Base-by-base conservation (phyloP, 179 eudicot species). In the Spinacia oleracea region DNA sequence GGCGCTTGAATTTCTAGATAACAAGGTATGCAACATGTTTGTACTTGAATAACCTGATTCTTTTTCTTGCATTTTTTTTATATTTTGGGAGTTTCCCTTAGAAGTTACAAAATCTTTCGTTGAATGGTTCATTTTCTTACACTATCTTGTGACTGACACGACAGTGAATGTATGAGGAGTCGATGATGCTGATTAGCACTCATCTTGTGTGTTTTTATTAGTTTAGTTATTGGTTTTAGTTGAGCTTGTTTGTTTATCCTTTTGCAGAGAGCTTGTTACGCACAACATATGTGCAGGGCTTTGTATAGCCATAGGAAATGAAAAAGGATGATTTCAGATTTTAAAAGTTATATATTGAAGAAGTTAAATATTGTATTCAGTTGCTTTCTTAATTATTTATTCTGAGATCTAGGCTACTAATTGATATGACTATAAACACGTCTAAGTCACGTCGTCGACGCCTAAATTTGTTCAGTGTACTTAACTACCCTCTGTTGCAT, bases 1-100 rank as follows among this genome's bases (percentile, higher is more conserved):
- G 77, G 98, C 98, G 18, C 82, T 95, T 53, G 93, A 88, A 73
- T 95, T 81, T 82, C 97, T 95, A 72, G 96, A 91, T 72, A 86
- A 82, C 65, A 86, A 90, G 95, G 95, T 93, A 31, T 20, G 77
- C 42, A 40, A 20, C 25, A 63, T 55, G 31, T 51, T 55, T 79
- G 42, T 64, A 32, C 62, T 40, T 38, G 10, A 53, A 20, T 38
- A 25, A 40, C 35, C 31, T 66, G 31, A 40, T 31, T 59, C n/a
- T 21, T 42, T 20, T 35, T 6, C 43, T 65, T 11, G 45, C 7
- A 48, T 32, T 55, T 32, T 4, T n/a, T n/a, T 42, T 1, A 11
- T 78, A 60, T 34, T 48, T n/a, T 69, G 53, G 65, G 45, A 43
- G 38, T 16, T 51, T 65, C 12, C 29, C 42, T 32, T 27, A 4